Evolutionary conservation across 345 rosid genomes (phyloP), one percentile per base, ranked within the genome.

Genomic region (Populus nigra): DNA sequence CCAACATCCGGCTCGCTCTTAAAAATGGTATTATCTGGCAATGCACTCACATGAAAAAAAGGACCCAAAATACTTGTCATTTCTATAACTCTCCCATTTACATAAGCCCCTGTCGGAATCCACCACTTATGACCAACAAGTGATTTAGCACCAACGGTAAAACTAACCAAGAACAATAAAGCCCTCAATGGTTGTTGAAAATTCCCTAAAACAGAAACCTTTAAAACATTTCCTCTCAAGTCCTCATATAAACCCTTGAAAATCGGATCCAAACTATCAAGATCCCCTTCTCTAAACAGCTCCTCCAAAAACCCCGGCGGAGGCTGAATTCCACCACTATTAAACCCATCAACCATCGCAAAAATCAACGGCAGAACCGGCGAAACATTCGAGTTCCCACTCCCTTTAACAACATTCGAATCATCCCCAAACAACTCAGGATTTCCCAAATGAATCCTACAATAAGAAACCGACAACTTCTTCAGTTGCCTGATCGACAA

Each of bases 51-150:
- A 81, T 92, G 98, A 74, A 96, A 91, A 82, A 93, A 96, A 31
- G 99, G 98, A 5, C 98, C 99, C 73, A 96, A 84, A 85, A 96
- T 92, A 81, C 99, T 96, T 0, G 99, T 93, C 97, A 96, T 86
- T 88, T 96, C 99, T 38, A 91, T 92, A 57, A 88, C 99, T 69
- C 98, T 86, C 23, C 99, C 99, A 73, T 93, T 93, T 90, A 91
- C 81, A 80, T 92, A 96, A 49, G 86, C 85, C 31, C 94, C 97
- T 9, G 88, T 89, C 4, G 99, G 99, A 77, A 93, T 90, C 98
- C 98, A 96, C 99, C 99, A 93, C 3, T 81, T 87, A 81, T 93
- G 97, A 83, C 83, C 88, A 71, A 96, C 98, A 76, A 96, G 87
- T 23, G 97, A 79, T 86, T 85, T 92, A 9, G 96, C 98, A 20